phyloP scores from a whole-genome alignment of 2,329 filamentous ascomycete genomes.

The Fusarium sp. region DNA sequence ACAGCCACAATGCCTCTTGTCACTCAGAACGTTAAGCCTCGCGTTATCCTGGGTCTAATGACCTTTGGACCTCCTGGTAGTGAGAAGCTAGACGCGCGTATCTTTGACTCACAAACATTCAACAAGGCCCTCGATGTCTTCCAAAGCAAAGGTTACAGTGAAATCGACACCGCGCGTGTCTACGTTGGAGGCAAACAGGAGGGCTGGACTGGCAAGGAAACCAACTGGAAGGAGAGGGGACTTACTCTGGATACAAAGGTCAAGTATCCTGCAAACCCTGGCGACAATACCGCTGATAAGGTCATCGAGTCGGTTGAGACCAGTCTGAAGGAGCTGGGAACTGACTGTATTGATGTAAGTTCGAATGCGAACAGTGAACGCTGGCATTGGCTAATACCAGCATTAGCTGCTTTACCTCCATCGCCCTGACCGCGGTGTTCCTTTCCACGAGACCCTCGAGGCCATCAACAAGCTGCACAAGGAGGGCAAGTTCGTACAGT shows the following conservation, averaged over 20 bases:
- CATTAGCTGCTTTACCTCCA: conserved; percentile 58
- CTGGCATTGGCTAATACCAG: conserved; percentile 15
- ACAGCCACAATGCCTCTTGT: conserved; percentile 63
- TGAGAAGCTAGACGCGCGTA: conserved; percentile 74
- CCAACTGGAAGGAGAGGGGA: conserved; percentile 84
- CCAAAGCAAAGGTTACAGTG: conserved; percentile 84
- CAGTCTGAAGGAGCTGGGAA: conserved; percentile 79
- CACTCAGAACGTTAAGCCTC: conserved; percentile 66
- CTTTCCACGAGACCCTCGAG: conserved; percentile 85
- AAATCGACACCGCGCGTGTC: conserved; percentile 85
- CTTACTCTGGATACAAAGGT: conserved; percentile 85
- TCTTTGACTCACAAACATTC: conserved; percentile 78
- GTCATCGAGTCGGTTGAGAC: conserved; percentile 76
- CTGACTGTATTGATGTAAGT: conserved; percentile 78
- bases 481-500: conserved; percentile 84
- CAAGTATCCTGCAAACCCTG: conserved; percentile 72
- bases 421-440: conserved; percentile 71
- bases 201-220: conserved; percentile 77
- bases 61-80: conserved; percentile 79
- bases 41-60: conserved; percentile 89
- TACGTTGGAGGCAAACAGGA: conserved; percentile 84
- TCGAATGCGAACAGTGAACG: not conserved
- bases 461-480: conserved; percentile 87
- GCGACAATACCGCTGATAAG: conserved; percentile 74
- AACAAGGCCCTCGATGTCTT: conserved; percentile 81